These are phyloP conservation scores for Falciphora oryzae DNA, from an alignment of 2,329 filamentous ascomycete genomes.

Conservation along the genomic window DNA sequence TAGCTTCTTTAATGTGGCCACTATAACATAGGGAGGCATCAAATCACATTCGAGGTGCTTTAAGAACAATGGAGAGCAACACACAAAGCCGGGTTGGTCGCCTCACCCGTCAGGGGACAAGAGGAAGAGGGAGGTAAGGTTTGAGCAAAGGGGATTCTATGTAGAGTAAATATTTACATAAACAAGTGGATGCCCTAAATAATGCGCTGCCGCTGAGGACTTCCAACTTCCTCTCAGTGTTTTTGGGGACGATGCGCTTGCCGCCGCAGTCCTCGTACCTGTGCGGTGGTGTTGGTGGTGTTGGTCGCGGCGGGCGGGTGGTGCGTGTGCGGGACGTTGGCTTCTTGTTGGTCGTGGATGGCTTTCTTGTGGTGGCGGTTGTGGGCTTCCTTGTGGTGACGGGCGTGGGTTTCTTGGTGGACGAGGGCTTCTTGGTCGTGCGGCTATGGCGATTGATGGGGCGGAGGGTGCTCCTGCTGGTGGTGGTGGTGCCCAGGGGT, in stretches of 20 bases:
- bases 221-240: too few species aligned
- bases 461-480: not conserved
- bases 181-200: too few species aligned
- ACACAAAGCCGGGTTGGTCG: too few species aligned
- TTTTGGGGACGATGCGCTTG: conserved; percentile 16
- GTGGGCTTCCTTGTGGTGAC: not conserved
- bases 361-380: conserved; percentile 3
- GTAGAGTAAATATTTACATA: too few species aligned
- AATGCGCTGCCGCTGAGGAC: too few species aligned
- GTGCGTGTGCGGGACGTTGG: not conserved
- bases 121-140: too few species aligned
- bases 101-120: too few species aligned
- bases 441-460: not conserved
- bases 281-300: conserved; percentile 4
- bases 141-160: too few species aligned
- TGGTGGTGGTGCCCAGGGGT: conserved; percentile 5
- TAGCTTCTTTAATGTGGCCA: too few species aligned
- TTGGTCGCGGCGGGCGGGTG: not conserved
- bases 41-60: too few species aligned
- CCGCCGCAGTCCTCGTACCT: conserved; percentile 22
- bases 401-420: not conserved
- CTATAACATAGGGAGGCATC: too few species aligned
- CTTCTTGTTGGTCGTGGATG: conserved; percentile 9
- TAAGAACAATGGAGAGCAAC: too few species aligned
- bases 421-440: conserved; percentile 3